A percentile compares a stretch with the other conserved stretches of the same genome.
Conservation (phyloP, 2,329 filamentous ascomycete species). For the Ophiostoma tasmaniense region DNA sequence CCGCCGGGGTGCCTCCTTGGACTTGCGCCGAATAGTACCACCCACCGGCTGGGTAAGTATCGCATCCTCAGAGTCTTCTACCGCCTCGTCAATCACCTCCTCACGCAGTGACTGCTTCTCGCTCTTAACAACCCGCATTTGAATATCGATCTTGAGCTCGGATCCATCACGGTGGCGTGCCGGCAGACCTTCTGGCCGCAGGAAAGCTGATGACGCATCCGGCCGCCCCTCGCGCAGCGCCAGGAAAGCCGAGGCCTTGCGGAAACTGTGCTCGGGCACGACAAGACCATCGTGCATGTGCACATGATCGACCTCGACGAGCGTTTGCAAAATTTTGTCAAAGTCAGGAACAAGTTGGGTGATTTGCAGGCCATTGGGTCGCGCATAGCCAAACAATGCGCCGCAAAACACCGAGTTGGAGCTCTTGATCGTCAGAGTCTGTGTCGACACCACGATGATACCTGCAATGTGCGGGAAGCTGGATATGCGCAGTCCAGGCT, state of each 20-base stretch:
- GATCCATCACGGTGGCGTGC: slow-evolving; percentile 85
- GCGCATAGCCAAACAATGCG: slow-evolving; percentile 81
- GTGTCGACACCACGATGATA: slow-evolving; percentile 83
- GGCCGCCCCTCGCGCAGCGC: slow-evolving; percentile 74
- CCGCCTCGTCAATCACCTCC: slow-evolving; percentile 47
- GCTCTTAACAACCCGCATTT: slow-evolving; percentile 92
- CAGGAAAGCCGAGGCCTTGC: slow-evolving; percentile 75
- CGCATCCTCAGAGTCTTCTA: neutral
- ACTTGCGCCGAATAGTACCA: neutral
- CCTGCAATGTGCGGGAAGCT: slow-evolving; percentile 97
- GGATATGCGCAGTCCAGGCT: slow-evolving; percentile 71
- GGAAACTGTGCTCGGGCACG: slow-evolving; percentile 91
- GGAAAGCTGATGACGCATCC: slow-evolving; percentile 69
- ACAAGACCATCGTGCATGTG: slow-evolving; percentile 87
- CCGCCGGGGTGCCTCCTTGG: neutral
- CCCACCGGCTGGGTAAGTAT: neutral
- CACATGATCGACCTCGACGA: slow-evolving; percentile 81
- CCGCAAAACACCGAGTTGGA: slow-evolving; percentile 93
- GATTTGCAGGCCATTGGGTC: slow-evolving; percentile 71
- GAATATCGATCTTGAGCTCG: slow-evolving; percentile 87
- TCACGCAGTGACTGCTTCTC: slow-evolving; percentile 57
- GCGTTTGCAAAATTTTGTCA: slow-evolving; percentile 68
- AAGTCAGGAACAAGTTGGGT: slow-evolving; percentile 79
- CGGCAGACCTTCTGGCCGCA: slow-evolving; percentile 74
- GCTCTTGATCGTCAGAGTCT: slow-evolving; percentile 71